These are phyloP conservation scores for Collybia sp. DNA, from an alignment of 768 basidiomycete genomes.

Conservation along the genomic window DNA sequence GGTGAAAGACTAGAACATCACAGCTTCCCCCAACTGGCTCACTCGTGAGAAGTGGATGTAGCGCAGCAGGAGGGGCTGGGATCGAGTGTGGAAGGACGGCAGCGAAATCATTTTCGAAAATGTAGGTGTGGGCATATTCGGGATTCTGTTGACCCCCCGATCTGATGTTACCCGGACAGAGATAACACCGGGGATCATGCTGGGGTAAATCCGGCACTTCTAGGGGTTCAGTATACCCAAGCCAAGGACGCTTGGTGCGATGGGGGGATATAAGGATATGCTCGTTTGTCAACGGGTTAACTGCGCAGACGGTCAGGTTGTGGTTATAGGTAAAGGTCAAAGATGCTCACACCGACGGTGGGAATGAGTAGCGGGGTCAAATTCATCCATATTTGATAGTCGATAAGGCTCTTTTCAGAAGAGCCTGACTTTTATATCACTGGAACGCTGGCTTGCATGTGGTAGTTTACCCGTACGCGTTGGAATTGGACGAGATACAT, in stretches of 20 bases:
- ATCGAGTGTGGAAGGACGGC: constrained; percentile 66
- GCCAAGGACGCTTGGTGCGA: constrained; percentile 88
- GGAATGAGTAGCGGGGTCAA: constrained; percentile 60
- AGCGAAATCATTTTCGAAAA: constrained; percentile 82
- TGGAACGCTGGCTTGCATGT: no score
- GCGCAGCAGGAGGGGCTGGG: constrained; percentile 43
- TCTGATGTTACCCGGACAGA: constrained; percentile 83
- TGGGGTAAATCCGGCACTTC: constrained; percentile 46
- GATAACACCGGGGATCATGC: constrained; percentile 74
- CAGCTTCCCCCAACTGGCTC: constrained; percentile 79
- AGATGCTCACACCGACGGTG: constrained; percentile 61
- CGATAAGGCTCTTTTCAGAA: not conserved
- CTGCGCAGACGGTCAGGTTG: constrained; percentile 29
- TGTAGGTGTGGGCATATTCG: constrained; percentile 57
- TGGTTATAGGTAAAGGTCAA: constrained; percentile 2
- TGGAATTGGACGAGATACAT: no score
- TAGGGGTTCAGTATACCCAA: constrained; percentile 76
- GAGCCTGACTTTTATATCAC: no score
- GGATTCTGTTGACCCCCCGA: constrained; percentile 70
- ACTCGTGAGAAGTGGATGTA: constrained; percentile 57
- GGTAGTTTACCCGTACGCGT: no score
- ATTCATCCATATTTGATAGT: constrained; percentile 25
- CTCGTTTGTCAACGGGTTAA: constrained; percentile 75
- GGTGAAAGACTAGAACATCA: constrained; percentile 85
- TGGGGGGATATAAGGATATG: constrained; percentile 86